Evolutionary conservation across 768 basidiomycete genomes (phyloP).

Genomic region (Suillus decipiens): DNA sequence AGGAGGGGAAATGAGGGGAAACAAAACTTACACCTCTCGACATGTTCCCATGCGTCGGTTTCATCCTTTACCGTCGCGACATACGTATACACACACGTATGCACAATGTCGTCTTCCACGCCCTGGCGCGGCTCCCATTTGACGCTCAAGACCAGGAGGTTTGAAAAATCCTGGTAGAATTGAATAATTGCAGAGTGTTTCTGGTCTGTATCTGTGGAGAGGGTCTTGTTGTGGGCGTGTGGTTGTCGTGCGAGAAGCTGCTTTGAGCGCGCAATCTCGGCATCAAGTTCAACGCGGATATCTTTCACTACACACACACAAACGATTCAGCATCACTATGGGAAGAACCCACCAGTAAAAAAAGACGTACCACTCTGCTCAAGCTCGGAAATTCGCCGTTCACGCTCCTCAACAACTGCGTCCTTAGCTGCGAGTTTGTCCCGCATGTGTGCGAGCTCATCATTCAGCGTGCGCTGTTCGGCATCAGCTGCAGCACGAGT

Average conservation of each 20-base stretch:
- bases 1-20: not conserved
- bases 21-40: slow-evolving; percentile 33
- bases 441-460: slow-evolving; percentile 48
- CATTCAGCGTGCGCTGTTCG: slow-evolving; percentile 56
- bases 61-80: slow-evolving; percentile 32
- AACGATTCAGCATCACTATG: slow-evolving; percentile 9
- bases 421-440: slow-evolving; percentile 46
- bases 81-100: slow-evolving; percentile 70
- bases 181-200: slow-evolving; percentile 61
- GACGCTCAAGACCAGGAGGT: slow-evolving; percentile 67
- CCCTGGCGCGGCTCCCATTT: slow-evolving; percentile 48
- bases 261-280: slow-evolving; percentile 61
- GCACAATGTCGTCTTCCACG: slow-evolving; percentile 54
- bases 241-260: slow-evolving; percentile 43
- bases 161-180: slow-evolving; percentile 87
- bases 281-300: slow-evolving; percentile 54
- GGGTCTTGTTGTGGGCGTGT: slow-evolving; percentile 35
- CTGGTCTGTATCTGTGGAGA: slow-evolving; percentile 48
- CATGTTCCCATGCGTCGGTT: slow-evolving; percentile 33
- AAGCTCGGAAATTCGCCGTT: slow-evolving; percentile 47
- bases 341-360: not conserved
- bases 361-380: slow-evolving; percentile 49
- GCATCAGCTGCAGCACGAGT: slow-evolving; percentile 75
- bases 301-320: slow-evolving; percentile 45
- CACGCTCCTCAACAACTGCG: slow-evolving; percentile 41